Conservation (phyloP, 2,329 filamentous ascomycete species). For the Aspergillus uvarum region DNA sequence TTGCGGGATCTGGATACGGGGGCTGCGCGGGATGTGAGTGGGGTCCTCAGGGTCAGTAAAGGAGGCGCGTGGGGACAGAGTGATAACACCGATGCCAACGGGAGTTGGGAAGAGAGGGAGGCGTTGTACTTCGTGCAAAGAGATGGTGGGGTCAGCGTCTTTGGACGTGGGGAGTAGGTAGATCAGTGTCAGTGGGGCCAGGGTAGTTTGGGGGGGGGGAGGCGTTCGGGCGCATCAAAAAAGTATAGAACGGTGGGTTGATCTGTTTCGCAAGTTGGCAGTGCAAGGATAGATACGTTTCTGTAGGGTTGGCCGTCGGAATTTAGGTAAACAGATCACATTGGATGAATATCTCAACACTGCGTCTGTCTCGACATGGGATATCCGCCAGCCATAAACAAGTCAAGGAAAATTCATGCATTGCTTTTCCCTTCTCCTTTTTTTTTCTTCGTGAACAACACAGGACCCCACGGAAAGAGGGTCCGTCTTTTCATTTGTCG, state of each 20-base stretch:
- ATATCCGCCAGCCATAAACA: slow-evolving; percentile 42
- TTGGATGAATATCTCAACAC: slow-evolving; percentile 34
- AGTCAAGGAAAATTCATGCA: slow-evolving; percentile 41
- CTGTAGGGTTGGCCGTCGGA: slow-evolving; percentile 4
- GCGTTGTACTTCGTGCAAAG: slow-evolving; percentile 76
- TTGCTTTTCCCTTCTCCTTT: slow-evolving; percentile 35
- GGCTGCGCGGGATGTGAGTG: slow-evolving; percentile 85
- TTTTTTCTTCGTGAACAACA: slow-evolving; percentile 29
- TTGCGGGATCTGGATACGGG: slow-evolving; percentile 80
- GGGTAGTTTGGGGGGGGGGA: neutral
- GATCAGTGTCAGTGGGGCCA: neutral
- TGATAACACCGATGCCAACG: slow-evolving; percentile 29
- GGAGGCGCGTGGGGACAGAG: slow-evolving; percentile 48
- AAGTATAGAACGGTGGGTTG: slow-evolving; percentile 13
- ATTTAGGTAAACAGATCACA: slow-evolving; percentile 34
- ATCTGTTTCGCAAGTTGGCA: neutral
- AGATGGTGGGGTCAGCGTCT: slow-evolving; percentile 78
- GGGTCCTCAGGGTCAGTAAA: slow-evolving; percentile 73
- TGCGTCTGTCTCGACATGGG: slow-evolving; percentile 38
- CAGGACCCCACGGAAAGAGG: slow-evolving; percentile 29
- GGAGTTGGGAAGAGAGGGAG: slow-evolving; percentile 59
- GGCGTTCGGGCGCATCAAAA: slow-evolving; percentile 9
- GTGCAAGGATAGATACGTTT: slow-evolving; percentile 1
- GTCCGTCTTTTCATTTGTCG: slow-evolving; percentile 29
- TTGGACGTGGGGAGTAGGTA: slow-evolving; percentile 70